Conservation (phyloP, 257 asterid species). For the Primulina huaijiensis region DNA sequence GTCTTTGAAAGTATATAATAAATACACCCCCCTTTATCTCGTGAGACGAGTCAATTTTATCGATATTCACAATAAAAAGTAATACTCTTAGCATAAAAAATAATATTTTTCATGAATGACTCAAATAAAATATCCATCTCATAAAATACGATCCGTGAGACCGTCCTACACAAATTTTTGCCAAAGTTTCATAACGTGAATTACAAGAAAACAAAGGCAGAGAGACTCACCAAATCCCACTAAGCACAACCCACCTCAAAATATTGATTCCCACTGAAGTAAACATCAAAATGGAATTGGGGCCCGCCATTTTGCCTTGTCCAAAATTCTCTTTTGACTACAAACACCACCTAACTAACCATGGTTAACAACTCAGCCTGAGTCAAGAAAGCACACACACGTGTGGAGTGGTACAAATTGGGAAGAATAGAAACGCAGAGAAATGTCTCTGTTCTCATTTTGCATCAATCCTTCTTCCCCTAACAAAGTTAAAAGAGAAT, state of each 20-base stretch:
- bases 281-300: slow-evolving; percentile 27
- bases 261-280: slow-evolving; percentile 26
- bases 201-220: slow-evolving; percentile 3
- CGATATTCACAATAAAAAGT: too few species aligned
- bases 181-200: too few species aligned
- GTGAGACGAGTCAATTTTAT: too few species aligned
- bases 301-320: slow-evolving; percentile 7
- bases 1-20: too few species aligned
- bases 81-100: too few species aligned
- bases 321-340: slow-evolving; percentile 29
- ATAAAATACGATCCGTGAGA: too few species aligned
- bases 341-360: slow-evolving; percentile 31
- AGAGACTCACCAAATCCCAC: slow-evolving; percentile 8
- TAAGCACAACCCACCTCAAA: slow-evolving; percentile 21
- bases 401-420: slow-evolving; percentile 44
- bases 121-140: too few species aligned
- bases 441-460: slow-evolving; percentile 54
- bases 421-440: slow-evolving; percentile 48
- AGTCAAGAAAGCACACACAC: slow-evolving; percentile 50
- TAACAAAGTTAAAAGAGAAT: slow-evolving; percentile 39
- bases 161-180: too few species aligned
- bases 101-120: too few species aligned
- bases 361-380: slow-evolving; percentile 35
- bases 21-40: too few species aligned
- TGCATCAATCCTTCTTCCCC: slow-evolving; percentile 38